Evolutionary conservation across 2,329 filamentous ascomycete species (phyloP).

Genomic region (Scleromitrula shiraiana): DNA sequence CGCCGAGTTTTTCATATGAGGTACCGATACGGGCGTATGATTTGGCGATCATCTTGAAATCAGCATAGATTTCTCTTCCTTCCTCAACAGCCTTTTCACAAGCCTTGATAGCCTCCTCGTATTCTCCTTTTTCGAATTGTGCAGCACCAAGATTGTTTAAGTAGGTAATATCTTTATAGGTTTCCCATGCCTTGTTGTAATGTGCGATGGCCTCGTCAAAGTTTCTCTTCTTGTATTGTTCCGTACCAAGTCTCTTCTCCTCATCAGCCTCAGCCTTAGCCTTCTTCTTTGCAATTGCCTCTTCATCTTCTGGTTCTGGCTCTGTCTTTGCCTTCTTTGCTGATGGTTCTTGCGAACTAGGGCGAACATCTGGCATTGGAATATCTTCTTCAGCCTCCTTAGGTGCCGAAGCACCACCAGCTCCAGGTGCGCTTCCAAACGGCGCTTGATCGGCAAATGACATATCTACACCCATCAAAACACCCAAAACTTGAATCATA

Average conservation of each 20-base stretch:
- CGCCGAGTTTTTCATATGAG: conserved; percentile 85
- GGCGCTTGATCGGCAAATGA: conserved; percentile 5
- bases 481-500: conserved; percentile 89
- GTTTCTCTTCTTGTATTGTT: conserved; percentile 96
- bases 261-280: conserved; percentile 89
- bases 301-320: conserved; percentile 63
- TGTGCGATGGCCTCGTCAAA: conserved; percentile 93
- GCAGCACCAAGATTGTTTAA: conserved; percentile 93
- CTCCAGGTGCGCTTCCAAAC: conserved; percentile 9
- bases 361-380: conserved; percentile 65
- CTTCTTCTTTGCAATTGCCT: conserved; percentile 74
- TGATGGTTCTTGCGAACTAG: conserved; percentile 32
- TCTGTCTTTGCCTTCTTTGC: conserved; percentile 46
- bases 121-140: conserved; percentile 94
- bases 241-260: conserved; percentile 89
- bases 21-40: conserved; percentile 92
- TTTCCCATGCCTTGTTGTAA: conserved; percentile 91
- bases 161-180: conserved; percentile 94
- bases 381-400: conserved; percentile 61
- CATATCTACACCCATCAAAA: conserved; percentile 91
- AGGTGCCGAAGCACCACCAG: neutral
- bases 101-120: conserved; percentile 73
- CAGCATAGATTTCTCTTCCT: conserved; percentile 79
- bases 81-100: conserved; percentile 87
- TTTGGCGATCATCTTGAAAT: conserved; percentile 98